These are phyloP conservation scores for Cicer bijugum DNA, from an alignment of 306 rosid genomes.

Conservation along the genomic window DNA sequence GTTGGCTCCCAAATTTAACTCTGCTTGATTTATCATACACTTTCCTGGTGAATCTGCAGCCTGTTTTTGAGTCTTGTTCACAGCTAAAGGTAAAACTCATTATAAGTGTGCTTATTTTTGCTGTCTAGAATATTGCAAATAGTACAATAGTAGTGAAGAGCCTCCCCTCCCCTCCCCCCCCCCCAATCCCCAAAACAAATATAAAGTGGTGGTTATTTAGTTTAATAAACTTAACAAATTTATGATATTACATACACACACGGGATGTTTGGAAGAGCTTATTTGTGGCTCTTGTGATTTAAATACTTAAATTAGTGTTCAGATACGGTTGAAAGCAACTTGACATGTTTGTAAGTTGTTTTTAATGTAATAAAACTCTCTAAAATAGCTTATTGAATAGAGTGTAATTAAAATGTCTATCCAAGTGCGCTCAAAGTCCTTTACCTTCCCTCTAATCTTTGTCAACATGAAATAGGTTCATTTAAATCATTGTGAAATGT, in stretches of 20 bases:
- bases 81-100: slow-evolving; percentile 72
- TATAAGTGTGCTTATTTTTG: background rate
- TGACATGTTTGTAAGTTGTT: background rate
- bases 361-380: background rate
- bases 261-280: background rate
- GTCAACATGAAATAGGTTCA: background rate
- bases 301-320: background rate
- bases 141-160: background rate
- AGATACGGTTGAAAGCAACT: background rate
- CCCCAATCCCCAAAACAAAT: background rate
- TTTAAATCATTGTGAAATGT: background rate
- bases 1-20: slow-evolving; percentile 66
- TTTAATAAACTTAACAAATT: background rate
- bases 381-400: background rate
- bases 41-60: slow-evolving; percentile 80
- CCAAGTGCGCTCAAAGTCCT: background rate
- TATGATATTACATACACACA: background rate
- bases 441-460: background rate
- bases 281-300: background rate
- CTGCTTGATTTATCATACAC: slow-evolving; percentile 93
- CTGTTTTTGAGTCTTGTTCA: slow-evolving; percentile 84
- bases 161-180: background rate
- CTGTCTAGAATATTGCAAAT: background rate
- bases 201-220: background rate
- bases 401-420: background rate